A percentile compares a stretch with the other conserved stretches of the same genome.
phyloP scores from a whole-genome alignment of 352 stramenopile genomes.

The Phytophthora brassicae region DNA sequence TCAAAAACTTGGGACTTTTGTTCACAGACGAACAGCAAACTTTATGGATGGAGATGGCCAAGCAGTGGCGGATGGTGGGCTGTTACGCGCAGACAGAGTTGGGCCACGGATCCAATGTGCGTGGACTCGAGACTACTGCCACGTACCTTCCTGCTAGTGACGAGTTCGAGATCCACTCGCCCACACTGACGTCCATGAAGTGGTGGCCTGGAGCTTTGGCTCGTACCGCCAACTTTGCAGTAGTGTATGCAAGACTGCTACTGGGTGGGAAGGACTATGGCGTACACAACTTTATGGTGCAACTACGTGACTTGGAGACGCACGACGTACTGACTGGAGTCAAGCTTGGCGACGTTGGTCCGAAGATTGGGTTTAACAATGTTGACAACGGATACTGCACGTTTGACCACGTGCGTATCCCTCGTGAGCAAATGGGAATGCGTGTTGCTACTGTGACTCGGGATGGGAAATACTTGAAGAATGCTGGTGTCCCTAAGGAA shows the following conservation, averaged over 20 bases:
- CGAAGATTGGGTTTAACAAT: constrained; percentile 76
- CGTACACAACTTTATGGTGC: constrained; percentile 97
- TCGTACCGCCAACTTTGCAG: constrained; percentile 92
- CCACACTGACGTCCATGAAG: constrained; percentile 94
- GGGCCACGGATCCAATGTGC: constrained; percentile 88
- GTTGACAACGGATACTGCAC: constrained; percentile 72
- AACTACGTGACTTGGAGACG: constrained; percentile 89
- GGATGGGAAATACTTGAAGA: constrained; percentile 69
- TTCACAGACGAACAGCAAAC: constrained; percentile 72
- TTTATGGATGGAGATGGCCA: constrained; percentile 67
- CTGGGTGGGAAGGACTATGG: constrained; percentile 82
- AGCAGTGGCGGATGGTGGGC: constrained; percentile 73
- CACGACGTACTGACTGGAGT: constrained; percentile 54
- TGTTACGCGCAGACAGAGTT: constrained; percentile 91
- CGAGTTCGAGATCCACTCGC: constrained; percentile 95
- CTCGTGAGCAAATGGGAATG: constrained; percentile 64
- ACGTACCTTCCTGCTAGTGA: constrained; percentile 90
- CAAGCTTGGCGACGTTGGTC: constrained; percentile 63
- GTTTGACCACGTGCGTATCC: constrained; percentile 62
- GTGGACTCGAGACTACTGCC: constrained; percentile 93
- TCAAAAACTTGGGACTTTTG: constrained; percentile 60
- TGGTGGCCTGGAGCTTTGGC: constrained; percentile 96
- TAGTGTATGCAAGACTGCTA: constrained; percentile 89
- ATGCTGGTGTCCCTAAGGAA: constrained; percentile 42
- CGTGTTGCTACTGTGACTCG: constrained; percentile 53